Base-by-base conservation (phyloP, 2,329 filamentous ascomycete species). In the Fusarium sp. region DNA sequence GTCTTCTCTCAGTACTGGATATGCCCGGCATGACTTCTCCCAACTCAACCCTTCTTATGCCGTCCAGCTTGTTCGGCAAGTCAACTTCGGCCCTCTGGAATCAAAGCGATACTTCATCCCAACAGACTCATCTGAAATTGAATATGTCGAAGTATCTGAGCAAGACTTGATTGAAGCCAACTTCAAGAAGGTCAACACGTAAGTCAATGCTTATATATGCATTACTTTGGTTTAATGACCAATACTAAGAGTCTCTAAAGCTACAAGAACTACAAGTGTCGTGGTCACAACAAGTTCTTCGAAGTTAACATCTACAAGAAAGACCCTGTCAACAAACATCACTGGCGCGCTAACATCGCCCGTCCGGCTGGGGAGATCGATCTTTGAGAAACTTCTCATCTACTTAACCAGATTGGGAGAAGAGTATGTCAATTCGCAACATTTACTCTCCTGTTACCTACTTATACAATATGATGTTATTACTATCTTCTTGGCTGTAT, bases 71-170 rank as follows among this genome's bases (percentile, higher is more conserved):
- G 55, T 50, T 8, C 27, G n/a, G 7, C 35, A 58, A 23, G 27
- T 41, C 20, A 50, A 58, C 26, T 50, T n/a, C 13, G 44, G 55
- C 13, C 44, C 35, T n/a, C 35, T 58, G 6, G 35, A 50, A 5
- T 58, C 55, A 2, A 58, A 58, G 17, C 26, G 44, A 8, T 58
- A 58, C 35, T 50, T 58, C 6, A 41, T 50, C n/a, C 55, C 55
- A 14, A 26, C 27, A 2, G 9, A 26, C 7, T 4, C 11, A 15
- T 26, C n/a, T 4, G 44, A 50, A 11, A 7, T 5, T 23, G n/a
- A 40, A 23, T 58, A 41, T 6, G 6, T 49, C 17, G 55, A 58
- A n/a, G 27, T 41, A 4, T 26, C 35, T 26, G 55, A 58, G 12
- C 10, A 33, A 15, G 27, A 41, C 26, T 20, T 58, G 20, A 41